These are phyloP conservation scores for Cruciata laevipes DNA, from an alignment of 257 asterid species.

Conservation along the genomic window DNA sequence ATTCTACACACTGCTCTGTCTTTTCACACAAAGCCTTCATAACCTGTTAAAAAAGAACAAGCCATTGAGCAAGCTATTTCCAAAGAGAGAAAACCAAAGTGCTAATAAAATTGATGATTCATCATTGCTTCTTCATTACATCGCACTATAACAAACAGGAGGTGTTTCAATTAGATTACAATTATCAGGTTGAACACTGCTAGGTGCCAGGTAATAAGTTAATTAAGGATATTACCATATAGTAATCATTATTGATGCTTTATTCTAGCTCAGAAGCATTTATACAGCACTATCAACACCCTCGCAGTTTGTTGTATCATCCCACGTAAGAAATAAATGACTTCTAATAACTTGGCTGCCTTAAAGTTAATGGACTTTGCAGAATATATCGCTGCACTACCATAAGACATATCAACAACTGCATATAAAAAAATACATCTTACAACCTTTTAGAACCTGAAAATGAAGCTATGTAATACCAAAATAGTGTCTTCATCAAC, in stretches of 20 bases:
- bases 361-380: no score
- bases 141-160: background rate
- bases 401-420: background rate
- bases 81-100: background rate
- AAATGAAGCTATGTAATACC: background rate
- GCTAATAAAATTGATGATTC: background rate
- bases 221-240: background rate
- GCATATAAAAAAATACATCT: background rate
- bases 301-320: no score
- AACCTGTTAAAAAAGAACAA: constrained; percentile 18
- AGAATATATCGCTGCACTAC: background rate
- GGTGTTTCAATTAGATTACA: background rate
- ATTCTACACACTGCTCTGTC: constrained; percentile 8
- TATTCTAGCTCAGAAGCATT: background rate
- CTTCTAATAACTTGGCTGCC: no score
- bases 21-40: constrained; percentile 25
- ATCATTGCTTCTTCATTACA: background rate
- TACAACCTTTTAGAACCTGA: background rate
- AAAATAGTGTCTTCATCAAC: background rate
- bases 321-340: no score
- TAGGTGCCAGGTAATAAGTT: background rate
- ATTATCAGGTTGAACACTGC: background rate
- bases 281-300: no score
- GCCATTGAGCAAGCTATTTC: background rate
- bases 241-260: background rate